A percentile compares a stretch with the other conserved stretches of the same genome.
These are phyloP conservation scores for Dichotomopilus funicola DNA, from an alignment of 2,329 filamentous ascomycete species.

Conservation along the genomic window DNA sequence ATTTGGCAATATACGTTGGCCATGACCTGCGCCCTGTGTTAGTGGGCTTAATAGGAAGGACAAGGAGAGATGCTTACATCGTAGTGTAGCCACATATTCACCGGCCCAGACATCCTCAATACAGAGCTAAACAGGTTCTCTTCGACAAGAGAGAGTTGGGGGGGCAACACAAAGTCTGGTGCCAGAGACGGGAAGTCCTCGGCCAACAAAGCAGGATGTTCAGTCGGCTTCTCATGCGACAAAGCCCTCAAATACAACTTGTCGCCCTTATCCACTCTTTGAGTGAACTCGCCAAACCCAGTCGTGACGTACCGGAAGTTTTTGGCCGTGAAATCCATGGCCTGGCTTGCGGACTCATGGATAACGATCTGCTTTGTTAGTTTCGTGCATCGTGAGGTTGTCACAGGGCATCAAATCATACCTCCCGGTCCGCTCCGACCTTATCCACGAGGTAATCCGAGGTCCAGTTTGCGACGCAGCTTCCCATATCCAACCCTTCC, in stretches of 20 bases:
- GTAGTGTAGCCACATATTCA: constrained; percentile 88
- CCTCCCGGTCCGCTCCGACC: constrained; percentile 56
- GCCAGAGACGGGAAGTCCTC: constrained; percentile 66
- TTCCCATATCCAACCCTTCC: constrained; percentile 57
- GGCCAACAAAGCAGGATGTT: constrained; percentile 61
- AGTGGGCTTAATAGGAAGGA: neutral
- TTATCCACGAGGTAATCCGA: constrained; percentile 58
- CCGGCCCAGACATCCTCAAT: constrained; percentile 69
- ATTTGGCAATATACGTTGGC: constrained; percentile 82
- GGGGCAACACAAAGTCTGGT: constrained; percentile 63
- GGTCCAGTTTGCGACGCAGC: constrained; percentile 62
- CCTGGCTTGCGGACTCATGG: constrained; percentile 58
- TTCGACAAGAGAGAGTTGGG: constrained; percentile 49
- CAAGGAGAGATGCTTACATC: constrained; percentile 47
- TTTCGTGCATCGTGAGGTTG: constrained; percentile 9
- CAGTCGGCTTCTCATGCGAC: constrained; percentile 61
- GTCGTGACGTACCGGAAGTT: constrained; percentile 74
- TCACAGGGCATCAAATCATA: constrained; percentile 26
- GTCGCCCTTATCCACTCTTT: constrained; percentile 50
- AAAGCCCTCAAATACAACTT: constrained; percentile 73
- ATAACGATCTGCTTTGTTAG: constrained; percentile 54
- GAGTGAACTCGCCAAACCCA: constrained; percentile 59
- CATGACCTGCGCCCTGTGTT: constrained; percentile 54
- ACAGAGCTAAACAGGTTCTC: constrained; percentile 71
- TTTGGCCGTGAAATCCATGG: constrained; percentile 76